Percentiles rank a stretch among this genome's conserved stretches.
Evolutionary conservation across 495 filamentous ascomycete species (phyloP).

Genomic region (Terfezia boudieri): DNA sequence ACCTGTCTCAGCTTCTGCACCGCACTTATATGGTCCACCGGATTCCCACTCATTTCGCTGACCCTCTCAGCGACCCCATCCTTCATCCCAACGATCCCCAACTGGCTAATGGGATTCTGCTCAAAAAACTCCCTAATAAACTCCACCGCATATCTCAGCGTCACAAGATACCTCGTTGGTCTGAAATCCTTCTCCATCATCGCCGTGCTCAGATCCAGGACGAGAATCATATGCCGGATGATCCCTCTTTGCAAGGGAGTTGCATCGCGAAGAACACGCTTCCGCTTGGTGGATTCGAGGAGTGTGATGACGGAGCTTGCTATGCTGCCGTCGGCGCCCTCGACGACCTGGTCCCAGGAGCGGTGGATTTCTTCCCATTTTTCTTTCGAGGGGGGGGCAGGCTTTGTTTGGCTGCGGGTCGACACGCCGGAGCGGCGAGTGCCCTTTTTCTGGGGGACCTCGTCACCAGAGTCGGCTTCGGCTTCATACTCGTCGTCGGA

Average conservation of each 20-base stretch:
- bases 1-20: constrained; percentile 37
- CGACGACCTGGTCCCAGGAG: constrained; percentile 43
- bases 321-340: constrained; percentile 54
- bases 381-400: constrained; percentile 16
- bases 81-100: constrained; percentile 72
- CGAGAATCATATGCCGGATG: constrained; percentile 76
- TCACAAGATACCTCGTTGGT: constrained; percentile 63
- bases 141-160: constrained; percentile 60
- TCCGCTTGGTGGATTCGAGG: constrained; percentile 48
- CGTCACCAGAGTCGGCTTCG: neutral
- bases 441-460: neutral
- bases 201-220: constrained; percentile 78
- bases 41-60: constrained; percentile 78
- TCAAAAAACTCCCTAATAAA: constrained; percentile 93
- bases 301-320: constrained; percentile 43
- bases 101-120: constrained; percentile 95
- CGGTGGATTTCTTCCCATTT: constrained; percentile 35
- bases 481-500: neutral
- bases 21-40: constrained; percentile 62
- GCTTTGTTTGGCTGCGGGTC: neutral
- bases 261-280: constrained; percentile 72
- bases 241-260: constrained; percentile 90
- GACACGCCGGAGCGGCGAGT: neutral
- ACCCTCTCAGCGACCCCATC: constrained; percentile 73
- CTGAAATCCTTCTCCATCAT: constrained; percentile 91